Evolutionary conservation across 768 basidiomycete species (phyloP).

Genomic region (Dioszegia crocea): DNA sequence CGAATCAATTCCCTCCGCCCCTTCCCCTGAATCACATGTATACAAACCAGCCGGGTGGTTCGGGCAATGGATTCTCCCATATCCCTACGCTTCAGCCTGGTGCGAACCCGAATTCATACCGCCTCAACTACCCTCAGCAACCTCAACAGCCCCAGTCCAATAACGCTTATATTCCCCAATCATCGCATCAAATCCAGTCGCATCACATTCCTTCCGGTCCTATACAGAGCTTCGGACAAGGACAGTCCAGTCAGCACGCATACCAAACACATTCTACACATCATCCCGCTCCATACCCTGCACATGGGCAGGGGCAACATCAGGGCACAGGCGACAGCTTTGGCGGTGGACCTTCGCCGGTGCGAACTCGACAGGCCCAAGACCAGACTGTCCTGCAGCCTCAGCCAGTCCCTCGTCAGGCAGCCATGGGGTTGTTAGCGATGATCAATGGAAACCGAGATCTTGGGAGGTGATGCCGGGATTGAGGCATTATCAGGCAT

Average conservation of each 20-base stretch:
- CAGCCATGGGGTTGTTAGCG: slow-evolving; percentile 7
- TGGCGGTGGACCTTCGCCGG: background rate
- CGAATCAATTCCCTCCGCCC: background rate
- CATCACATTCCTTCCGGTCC: too few species aligned
- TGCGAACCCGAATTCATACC: too few species aligned
- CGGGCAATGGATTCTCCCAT: background rate
- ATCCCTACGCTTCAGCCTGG: background rate
- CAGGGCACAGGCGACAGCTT: background rate
- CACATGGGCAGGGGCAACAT: background rate
- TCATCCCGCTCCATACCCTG: background rate
- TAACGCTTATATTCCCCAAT: too few species aligned
- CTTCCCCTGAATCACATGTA: background rate
- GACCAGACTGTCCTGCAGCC: slow-evolving; percentile 6
- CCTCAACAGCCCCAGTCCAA: background rate
- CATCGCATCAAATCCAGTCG: too few species aligned
- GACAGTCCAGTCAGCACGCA: too few species aligned
- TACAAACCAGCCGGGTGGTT: background rate
- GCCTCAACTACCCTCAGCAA: background rate
- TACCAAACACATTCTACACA: too few species aligned
- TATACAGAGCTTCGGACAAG: too few species aligned
- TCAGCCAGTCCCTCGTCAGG: background rate
- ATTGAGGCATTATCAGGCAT: background rate
- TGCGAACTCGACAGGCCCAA: background rate
- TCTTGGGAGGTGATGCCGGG: background rate
- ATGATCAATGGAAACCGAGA: slow-evolving; percentile 14